Evolutionary conservation across 2,329 filamentous ascomycete genomes (phyloP), one percentile per base, ranked within the genome.

Genomic region (Teratosphaeria destructans): DNA sequence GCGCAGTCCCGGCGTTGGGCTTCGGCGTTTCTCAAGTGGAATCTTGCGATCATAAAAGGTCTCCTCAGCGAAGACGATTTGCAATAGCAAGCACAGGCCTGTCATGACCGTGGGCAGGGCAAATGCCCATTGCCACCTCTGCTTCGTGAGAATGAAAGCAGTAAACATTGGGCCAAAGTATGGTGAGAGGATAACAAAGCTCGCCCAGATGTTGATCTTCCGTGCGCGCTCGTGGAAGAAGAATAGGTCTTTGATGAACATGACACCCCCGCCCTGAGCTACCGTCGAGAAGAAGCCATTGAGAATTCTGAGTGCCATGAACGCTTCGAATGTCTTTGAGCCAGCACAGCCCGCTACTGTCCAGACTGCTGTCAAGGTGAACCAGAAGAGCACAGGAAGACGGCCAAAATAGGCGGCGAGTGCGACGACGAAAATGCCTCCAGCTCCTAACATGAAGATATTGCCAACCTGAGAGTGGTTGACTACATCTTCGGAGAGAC

Each of bases 211-310:
- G 58, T 74, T 74, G 65, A 75, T 74, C 39, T 67, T 65, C 14
- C 68, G 59, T 2, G 74, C 68, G 34, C 80, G 73, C 61, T 83
- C 77, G 63, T 84, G 82, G 69, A 83, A 82, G 72, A 82, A 74
- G 66, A 76, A 75, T 52, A 83, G 75, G 67, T 85, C 82, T 57
- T 82, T 78, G 66, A 78, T 75, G 65, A 74, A 77, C 74, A 77
- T 76, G 27, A 78, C 68, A 5, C 73, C 75, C 37, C 73, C 62
- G 10, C 60, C 60, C 55, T 62, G 60, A 27, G 26, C 60, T 7
- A 60, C 60, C 16, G 26, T 61, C 23, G 26, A 73, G 65, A 77
- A 77, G 67, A 78, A 75, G 7, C 76, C 77, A 56, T 78, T 77
- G 5, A 79, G 65, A 29, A 77, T 75, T 1, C 77, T 71, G 0